Conservation (phyloP, 2,329 filamentous ascomycete genomes). For the Podosphaera xanthii region DNA sequence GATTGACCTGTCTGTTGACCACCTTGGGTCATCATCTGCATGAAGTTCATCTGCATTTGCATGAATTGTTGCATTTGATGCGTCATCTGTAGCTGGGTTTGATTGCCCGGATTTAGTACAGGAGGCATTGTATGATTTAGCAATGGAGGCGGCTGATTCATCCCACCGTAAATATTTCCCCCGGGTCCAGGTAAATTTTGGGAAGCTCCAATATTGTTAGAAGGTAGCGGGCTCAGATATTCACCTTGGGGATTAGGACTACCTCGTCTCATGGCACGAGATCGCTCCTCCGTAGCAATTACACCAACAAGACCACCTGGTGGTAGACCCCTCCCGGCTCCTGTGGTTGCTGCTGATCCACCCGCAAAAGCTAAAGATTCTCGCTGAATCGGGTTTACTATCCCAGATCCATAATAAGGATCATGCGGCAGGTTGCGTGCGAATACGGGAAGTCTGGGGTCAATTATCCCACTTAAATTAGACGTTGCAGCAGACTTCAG, state of each 20-base stretch:
- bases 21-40: conserved; percentile 48
- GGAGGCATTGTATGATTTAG: conserved; percentile 13
- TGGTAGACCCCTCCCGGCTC: conserved; percentile 20
- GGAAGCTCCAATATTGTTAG: conserved; percentile 16
- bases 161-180: conserved; percentile 9
- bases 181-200: conserved; percentile 4
- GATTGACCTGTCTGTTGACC: conserved; percentile 8
- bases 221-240: conserved; percentile 15
- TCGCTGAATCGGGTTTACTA: conserved; percentile 48
- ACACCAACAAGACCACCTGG: conserved; percentile 70
- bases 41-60: conserved; percentile 89
- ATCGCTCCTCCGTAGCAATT: conserved; percentile 66
- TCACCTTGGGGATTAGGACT: conserved; percentile 44
- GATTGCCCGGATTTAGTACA: conserved; percentile 34
- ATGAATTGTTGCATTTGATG: conserved; percentile 74
- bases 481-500: conserved; percentile 36
- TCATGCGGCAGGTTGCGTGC: conserved; percentile 63
- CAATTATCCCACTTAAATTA: conserved; percentile 26
- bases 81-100: conserved; percentile 57
- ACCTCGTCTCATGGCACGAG: conserved; percentile 52
- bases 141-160: conserved; percentile 13
- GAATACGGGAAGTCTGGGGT: conserved; percentile 46
- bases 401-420: conserved; percentile 58
- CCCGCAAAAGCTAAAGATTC: conserved; percentile 53
- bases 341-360: conserved; percentile 21